Conservation (phyloP, 2,329 filamentous ascomycete species). For the Cryphonectria japonica region DNA sequence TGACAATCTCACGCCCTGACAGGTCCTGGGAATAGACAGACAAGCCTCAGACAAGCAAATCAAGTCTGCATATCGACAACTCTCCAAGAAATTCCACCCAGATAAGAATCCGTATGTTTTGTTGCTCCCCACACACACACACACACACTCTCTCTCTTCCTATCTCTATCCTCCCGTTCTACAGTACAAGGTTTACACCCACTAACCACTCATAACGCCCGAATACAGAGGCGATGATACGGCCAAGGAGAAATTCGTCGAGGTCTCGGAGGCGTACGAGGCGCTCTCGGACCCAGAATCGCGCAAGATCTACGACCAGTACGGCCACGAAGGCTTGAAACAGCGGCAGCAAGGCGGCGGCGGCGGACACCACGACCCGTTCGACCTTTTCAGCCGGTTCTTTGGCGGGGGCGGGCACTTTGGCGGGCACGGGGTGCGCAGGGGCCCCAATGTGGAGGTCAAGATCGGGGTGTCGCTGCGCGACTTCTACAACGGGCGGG, state of each 20-base stretch:
- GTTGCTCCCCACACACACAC: slow-evolving; percentile 14
- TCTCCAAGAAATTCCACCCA: slow-evolving; percentile 95
- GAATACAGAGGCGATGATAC: slow-evolving; percentile 69
- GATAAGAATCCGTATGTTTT: slow-evolving; percentile 90
- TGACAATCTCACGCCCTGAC: background rate
- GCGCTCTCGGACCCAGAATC: slow-evolving; percentile 78
- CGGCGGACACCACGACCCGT: slow-evolving; percentile 76
- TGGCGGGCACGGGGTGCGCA: slow-evolving; percentile 70
- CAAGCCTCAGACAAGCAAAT: slow-evolving; percentile 84
- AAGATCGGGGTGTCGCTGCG: slow-evolving; percentile 76
- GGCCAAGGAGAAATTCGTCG: slow-evolving; percentile 89
- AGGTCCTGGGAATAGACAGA: slow-evolving; percentile 81
- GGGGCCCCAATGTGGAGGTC: slow-evolving; percentile 88
- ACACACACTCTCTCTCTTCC: background rate
- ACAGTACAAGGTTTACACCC: slow-evolving; percentile 9
- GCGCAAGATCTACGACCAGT: slow-evolving; percentile 89
- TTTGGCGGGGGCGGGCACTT: slow-evolving; percentile 92
- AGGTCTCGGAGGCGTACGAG: slow-evolving; percentile 95
- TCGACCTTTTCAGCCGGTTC: slow-evolving; percentile 95
- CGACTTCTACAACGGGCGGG: slow-evolving; percentile 90
- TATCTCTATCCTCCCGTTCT: slow-evolving; percentile 18
- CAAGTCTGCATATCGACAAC: slow-evolving; percentile 87
- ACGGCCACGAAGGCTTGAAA: slow-evolving; percentile 89
- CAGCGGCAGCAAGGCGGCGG: slow-evolving; percentile 74
- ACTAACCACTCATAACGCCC: background rate